Conservation (phyloP, 176 grass and related monocot species). For the Themeda triandra region DNA sequence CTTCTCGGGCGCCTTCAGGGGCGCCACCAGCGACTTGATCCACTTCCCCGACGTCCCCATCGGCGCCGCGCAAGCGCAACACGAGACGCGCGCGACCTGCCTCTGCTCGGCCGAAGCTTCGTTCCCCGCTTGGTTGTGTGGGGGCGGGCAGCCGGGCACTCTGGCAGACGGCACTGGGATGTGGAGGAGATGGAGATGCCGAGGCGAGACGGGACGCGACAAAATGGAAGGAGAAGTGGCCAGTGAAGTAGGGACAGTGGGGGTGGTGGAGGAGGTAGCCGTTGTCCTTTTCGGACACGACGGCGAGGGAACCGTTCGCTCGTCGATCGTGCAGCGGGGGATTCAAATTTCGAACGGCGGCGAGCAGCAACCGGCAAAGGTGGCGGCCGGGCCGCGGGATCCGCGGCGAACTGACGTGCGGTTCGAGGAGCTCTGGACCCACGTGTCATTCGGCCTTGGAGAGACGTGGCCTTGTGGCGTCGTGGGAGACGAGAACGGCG, state of each 20-base stretch:
- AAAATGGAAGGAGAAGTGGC: constrained; percentile 1
- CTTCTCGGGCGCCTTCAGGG: constrained; percentile 37
- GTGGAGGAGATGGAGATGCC: background rate
- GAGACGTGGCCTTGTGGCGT: background rate
- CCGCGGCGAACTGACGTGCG: background rate
- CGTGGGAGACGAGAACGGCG: background rate
- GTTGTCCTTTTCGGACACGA: constrained; percentile 48
- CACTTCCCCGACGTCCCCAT: constrained; percentile 76
- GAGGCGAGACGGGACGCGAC: constrained; percentile 10
- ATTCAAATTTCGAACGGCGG: constrained; percentile 58
- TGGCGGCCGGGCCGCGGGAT: background rate
- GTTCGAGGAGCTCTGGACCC: background rate
- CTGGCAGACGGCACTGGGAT: too few relatives aligned
- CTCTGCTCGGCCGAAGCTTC: background rate
- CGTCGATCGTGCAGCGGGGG: constrained; percentile 7
- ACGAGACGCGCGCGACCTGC: background rate
- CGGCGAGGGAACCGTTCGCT: constrained; percentile 7
- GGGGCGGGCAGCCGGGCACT: too few relatives aligned
- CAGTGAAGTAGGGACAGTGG: background rate
- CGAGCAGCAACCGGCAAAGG: constrained; percentile 25
- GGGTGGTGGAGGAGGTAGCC: constrained; percentile 31
- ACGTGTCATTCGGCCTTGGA: background rate
- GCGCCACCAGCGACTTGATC: constrained; percentile 63
- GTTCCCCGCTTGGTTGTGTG: background rate
- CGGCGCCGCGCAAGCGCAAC: background rate